Evolutionary conservation across 495 filamentous ascomycete species (phyloP).

Genomic region (Achaetomiella virescens): DNA sequence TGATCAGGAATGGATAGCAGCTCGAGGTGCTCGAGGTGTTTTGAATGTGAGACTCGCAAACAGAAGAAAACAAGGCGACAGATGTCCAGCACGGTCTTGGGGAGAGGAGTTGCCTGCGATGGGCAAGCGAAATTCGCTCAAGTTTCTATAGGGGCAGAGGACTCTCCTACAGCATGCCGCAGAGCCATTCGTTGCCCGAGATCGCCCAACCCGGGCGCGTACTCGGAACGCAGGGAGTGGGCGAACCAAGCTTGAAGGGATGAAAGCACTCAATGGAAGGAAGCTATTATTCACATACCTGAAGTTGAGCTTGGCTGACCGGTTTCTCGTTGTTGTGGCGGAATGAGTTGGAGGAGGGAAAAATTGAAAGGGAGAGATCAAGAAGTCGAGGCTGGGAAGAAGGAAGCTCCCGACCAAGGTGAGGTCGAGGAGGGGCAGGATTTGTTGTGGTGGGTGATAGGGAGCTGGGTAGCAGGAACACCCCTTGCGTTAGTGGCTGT

Average conservation of each 20-base stretch:
- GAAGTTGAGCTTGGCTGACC: conserved; percentile 7
- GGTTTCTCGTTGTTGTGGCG: conserved; percentile 6
- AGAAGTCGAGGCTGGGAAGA: conserved; percentile 6
- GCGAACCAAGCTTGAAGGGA: background rate
- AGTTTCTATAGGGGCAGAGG: background rate
- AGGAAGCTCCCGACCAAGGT: conserved; percentile 18
- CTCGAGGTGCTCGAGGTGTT: no score
- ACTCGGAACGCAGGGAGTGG: background rate
- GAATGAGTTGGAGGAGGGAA: conserved; percentile 1
- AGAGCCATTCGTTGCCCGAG: background rate
- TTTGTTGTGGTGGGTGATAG: conserved; percentile 28
- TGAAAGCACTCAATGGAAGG: background rate
- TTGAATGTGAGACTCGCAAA: background rate
- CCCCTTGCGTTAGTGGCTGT: conserved; percentile 18
- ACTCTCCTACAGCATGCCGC: background rate
- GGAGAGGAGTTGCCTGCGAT: no score
- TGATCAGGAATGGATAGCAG: conserved; percentile 2
- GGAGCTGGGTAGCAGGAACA: conserved; percentile 15
- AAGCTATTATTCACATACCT: conserved; percentile 9
- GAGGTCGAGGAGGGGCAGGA: conserved; percentile 25
- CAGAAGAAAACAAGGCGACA: background rate
- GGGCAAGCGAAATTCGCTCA: background rate
- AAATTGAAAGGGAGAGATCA: conserved; percentile 3
- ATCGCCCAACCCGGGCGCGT: background rate
- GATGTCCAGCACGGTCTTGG: background rate